A percentile compares a stretch with the other conserved stretches of the same genome.
phyloP scores from a whole-genome alignment of 1,284 basidiomycete genomes.

The Amylostereum areolatum region DNA sequence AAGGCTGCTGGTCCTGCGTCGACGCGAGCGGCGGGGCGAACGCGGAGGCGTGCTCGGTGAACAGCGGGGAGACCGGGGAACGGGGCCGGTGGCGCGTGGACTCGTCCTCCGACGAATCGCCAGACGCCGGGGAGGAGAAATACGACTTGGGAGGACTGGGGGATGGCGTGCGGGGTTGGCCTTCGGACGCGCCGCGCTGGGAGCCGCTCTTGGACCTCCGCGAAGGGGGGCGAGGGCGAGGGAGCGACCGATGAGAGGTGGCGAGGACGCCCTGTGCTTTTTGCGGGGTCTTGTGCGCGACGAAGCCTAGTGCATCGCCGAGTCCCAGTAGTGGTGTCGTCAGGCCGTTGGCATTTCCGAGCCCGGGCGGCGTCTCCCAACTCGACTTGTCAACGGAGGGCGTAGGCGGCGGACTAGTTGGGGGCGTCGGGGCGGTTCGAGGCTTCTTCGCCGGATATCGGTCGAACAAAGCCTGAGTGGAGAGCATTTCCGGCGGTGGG shows the following conservation, averaged over 20 bases:
- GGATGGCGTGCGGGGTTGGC: neutral
- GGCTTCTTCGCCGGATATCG: neutral
- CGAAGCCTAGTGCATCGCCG: too few species aligned
- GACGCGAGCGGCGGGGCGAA: too few species aligned
- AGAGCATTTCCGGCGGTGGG: neutral
- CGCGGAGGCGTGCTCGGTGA: constrained; percentile 27
- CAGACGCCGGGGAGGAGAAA: constrained; percentile 37
- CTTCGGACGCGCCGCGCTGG: neutral
- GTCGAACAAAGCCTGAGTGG: neutral
- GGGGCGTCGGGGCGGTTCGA: neutral
- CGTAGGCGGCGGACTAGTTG: neutral
- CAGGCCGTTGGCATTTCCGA: neutral
- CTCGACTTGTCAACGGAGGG: neutral
- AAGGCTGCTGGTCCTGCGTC: too few species aligned
- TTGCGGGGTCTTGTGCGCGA: too few species aligned
- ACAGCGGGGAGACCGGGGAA: constrained; percentile 35
- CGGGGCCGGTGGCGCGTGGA: constrained; percentile 18
- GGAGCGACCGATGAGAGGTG: neutral
- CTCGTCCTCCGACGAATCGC: constrained; percentile 20
- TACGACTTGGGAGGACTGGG: constrained; percentile 32
- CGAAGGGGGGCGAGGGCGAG: neutral
- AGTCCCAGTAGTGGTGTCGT: neutral
- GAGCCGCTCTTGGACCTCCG: neutral
- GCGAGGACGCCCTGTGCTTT: neutral
- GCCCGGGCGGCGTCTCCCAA: neutral